Evolutionary conservation across 208 protist species (phyloP), one percentile per base, ranked within the genome.

Genomic region (Leishmania tarentolae): DNA sequence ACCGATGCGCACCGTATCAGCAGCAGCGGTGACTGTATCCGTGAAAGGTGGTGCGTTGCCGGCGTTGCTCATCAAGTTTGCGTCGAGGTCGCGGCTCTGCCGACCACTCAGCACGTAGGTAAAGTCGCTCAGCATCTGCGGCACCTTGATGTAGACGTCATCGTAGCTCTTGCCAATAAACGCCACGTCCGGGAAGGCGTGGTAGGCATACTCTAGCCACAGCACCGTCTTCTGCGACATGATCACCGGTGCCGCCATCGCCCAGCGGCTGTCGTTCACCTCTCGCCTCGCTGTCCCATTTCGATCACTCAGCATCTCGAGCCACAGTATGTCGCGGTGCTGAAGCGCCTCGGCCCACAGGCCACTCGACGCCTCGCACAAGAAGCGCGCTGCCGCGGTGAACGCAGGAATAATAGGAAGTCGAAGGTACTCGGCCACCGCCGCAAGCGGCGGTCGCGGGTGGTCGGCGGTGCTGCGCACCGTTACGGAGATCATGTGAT

Each of bases 121-220:
- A 15, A 91, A 56, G 61, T 89, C 88, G 28, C 75, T 59, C 74
- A 91, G 70, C 37, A 81, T 83, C 75, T 91, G 85, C 70, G 88
- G 88, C 70, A 89, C 86, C 28, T 81, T 83, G 8, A 88, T 6
- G 68, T 87, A 91, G 42, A 79, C 83, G 70, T 86, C 82, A 52
- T 89, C 88, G 65, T 91, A 83, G 17, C 81, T 65, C 79, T 89
- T 91, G 35, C 57, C 78, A 46, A 91, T 69, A 75, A 83, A 91
- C 37, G 46, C 35, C 21, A 80, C 83, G 46, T 77, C 47, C 15
- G 82, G 81, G 66, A 89, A 91, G 9, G 80, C 35, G 50, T 69
- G 50, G 71, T 89, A 79, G 44, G 82, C 82, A 44, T 87, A 84
- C 44, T 83, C 50, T 63, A 90, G 85, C 86, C 84, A 89, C 37